A percentile compares a stretch with the other conserved stretches of the same genome.
Conservation (phyloP, 139 green algal species). For the Ostreobium quekettii region DNA sequence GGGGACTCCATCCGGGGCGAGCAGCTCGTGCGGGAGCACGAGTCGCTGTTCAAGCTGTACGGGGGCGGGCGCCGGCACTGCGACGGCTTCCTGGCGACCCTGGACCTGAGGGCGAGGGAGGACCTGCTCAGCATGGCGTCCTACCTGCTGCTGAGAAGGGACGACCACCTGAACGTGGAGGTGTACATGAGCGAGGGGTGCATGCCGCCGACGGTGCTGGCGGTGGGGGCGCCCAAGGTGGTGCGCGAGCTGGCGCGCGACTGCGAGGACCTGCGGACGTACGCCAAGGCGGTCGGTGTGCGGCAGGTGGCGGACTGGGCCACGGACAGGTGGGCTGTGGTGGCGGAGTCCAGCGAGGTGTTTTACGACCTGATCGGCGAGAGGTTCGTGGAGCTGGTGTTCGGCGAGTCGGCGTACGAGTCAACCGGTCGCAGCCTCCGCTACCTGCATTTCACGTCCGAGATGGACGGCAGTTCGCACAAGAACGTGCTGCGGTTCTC, state of each 20-base stretch:
- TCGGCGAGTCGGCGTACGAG: too few relatives aligned
- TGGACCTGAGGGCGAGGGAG: slow-evolving; percentile 29
- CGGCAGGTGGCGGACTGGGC: slow-evolving; percentile 14
- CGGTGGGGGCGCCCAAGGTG: slow-evolving; percentile 23
- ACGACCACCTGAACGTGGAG: slow-evolving; percentile 25
- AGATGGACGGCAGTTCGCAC: slow-evolving; percentile 19
- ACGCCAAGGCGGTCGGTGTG: neutral
- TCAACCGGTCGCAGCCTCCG: too few relatives aligned
- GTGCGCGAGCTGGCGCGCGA: slow-evolving; percentile 13
- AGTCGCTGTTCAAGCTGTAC: slow-evolving; percentile 32
- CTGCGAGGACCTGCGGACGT: slow-evolving; percentile 14
- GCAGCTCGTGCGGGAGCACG: slow-evolving; percentile 21
- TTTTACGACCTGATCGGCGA: slow-evolving; percentile 19
- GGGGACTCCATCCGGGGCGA: neutral
- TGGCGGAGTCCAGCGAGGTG: slow-evolving; percentile 5
- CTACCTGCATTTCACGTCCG: slow-evolving; percentile 31
- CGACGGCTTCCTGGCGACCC: slow-evolving; percentile 31
- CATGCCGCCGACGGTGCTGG: slow-evolving; percentile 37
- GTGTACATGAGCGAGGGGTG: slow-evolving; percentile 33
- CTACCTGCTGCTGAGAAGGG: slow-evolving; percentile 14
- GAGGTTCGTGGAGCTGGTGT: too few relatives aligned
- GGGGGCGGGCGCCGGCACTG: slow-evolving; percentile 31
- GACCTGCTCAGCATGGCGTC: slow-evolving; percentile 25
- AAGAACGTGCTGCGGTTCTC: slow-evolving; percentile 29
- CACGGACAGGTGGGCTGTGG: neutral